Percentiles rank a stretch among this genome's conserved stretches.
phyloP scores from a whole-genome alignment of 129 eudicot genomes.

The Helianthus annuus region DNA sequence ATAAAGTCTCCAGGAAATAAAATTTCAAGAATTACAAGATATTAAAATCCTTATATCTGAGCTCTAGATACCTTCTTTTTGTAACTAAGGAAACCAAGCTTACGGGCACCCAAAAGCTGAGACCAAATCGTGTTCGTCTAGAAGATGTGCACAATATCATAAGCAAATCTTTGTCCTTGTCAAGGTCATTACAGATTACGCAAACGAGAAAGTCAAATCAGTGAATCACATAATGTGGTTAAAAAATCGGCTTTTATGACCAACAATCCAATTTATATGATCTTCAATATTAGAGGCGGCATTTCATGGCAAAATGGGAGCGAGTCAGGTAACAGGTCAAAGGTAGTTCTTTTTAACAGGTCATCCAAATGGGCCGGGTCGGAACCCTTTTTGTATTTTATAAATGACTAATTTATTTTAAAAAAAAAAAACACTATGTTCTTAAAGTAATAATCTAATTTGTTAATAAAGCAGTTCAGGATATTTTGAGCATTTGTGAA shows the following conservation, averaged over 20 bases:
- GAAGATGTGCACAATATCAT: slow-evolving; percentile 86
- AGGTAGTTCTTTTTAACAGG: too few species aligned
- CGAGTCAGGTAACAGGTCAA: too few species aligned
- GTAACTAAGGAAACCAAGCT: not conserved
- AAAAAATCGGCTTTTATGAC: not conserved
- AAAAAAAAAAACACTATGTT: too few species aligned
- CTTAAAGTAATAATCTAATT: too few species aligned
- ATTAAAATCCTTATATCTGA: not conserved
- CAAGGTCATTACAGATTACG: slow-evolving; percentile 43
- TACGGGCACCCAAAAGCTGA: not conserved
- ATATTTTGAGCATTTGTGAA: too few species aligned
- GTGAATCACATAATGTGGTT: not conserved
- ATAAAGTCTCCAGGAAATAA: not conserved
- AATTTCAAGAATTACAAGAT: slow-evolving; percentile 11
- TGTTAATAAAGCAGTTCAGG: too few species aligned
- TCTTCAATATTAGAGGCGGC: too few species aligned
- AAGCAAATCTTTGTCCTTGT: slow-evolving; percentile 67
- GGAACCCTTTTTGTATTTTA: too few species aligned
- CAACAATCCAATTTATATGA: too few species aligned
- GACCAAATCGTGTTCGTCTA: slow-evolving; percentile 26
- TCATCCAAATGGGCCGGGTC: too few species aligned
- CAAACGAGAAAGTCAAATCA: not conserved
- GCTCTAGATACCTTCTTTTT: slow-evolving; percentile 1
- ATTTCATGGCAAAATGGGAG: too few species aligned
- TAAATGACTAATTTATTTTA: too few species aligned